These are phyloP conservation scores for Nemophila menziesii DNA, from an alignment of 257 asterid genomes.

Conservation along the genomic window DNA sequence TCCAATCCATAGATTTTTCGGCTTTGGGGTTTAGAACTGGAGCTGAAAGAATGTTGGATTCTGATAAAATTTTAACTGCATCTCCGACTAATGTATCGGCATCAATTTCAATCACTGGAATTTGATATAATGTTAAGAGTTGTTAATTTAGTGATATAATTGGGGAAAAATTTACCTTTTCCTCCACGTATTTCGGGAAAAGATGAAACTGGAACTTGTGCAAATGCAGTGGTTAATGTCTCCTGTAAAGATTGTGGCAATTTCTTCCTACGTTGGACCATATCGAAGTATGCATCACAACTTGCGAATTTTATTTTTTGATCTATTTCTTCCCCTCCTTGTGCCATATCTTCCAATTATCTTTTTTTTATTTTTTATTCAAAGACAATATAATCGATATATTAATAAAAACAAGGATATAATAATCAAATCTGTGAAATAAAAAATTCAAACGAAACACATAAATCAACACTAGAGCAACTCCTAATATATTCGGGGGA, in stretches of 20 bases:
- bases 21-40: conserved; percentile 55
- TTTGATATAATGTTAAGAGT: background rate
- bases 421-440: background rate
- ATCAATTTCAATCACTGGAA: conserved; percentile 60
- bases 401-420: background rate
- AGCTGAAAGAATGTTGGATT: conserved; percentile 74
- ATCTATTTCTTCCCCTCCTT: conserved; percentile 7
- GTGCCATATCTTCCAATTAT: conserved; percentile 29
- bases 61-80: conserved; percentile 62
- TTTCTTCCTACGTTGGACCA: conserved; percentile 53
- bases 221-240: conserved; percentile 52
- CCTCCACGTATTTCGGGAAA: conserved; percentile 86
- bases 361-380: background rate
- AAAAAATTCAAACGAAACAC: background rate
- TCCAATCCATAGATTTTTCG: conserved; percentile 41
- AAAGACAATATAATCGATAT: too few species aligned
- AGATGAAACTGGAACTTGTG: conserved; percentile 54
- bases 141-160: background rate
- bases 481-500: too few species aligned
- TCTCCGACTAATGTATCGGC: conserved; percentile 55
- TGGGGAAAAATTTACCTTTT: conserved; percentile 43
- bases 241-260: conserved; percentile 51
- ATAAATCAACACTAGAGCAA: background rate
- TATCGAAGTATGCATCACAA: conserved; percentile 69
- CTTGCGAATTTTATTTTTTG: conserved; percentile 15